Evolutionary conservation across 345 rosid species (phyloP).

Genomic region (Syzygium oleosum): DNA sequence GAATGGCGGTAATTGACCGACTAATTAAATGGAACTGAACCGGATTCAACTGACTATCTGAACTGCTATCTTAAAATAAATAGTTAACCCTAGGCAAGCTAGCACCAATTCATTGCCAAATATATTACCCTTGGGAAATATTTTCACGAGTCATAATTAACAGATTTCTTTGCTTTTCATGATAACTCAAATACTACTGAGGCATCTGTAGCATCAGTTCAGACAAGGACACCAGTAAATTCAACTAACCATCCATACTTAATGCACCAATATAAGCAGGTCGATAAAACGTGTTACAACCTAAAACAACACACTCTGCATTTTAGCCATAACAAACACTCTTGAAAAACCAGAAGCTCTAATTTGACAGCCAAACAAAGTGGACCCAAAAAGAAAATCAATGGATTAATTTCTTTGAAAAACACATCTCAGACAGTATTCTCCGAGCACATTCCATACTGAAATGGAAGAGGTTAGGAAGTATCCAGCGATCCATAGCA

Average conservation of each 20-base stretch:
- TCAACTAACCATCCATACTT: not conserved
- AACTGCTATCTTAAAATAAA: not conserved
- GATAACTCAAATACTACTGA: not conserved
- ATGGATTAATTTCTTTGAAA: not conserved
- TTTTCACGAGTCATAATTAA: not conserved
- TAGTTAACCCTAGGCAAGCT: not conserved
- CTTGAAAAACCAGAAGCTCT: not conserved
- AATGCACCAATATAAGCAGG: not conserved
- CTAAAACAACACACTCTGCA: not conserved
- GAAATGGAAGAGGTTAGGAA: not conserved
- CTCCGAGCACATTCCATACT: not conserved
- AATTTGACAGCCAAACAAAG: not conserved
- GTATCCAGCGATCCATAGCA: not conserved
- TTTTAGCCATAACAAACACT: not conserved
- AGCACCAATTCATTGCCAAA: not conserved
- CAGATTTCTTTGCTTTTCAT: not conserved
- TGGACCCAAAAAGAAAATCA: not conserved
- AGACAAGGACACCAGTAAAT: not conserved
- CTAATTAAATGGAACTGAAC: not conserved
- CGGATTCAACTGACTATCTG: not conserved
- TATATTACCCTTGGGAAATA: not conserved
- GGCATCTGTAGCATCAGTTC: not conserved
- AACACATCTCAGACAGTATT: not conserved
- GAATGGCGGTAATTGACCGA: not conserved
- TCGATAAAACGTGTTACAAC: not conserved